A percentile compares a stretch with the other conserved stretches of the same genome.
phyloP scores from a whole-genome alignment of 2,329 filamentous ascomycete species.

The Blumeria graminis region DNA sequence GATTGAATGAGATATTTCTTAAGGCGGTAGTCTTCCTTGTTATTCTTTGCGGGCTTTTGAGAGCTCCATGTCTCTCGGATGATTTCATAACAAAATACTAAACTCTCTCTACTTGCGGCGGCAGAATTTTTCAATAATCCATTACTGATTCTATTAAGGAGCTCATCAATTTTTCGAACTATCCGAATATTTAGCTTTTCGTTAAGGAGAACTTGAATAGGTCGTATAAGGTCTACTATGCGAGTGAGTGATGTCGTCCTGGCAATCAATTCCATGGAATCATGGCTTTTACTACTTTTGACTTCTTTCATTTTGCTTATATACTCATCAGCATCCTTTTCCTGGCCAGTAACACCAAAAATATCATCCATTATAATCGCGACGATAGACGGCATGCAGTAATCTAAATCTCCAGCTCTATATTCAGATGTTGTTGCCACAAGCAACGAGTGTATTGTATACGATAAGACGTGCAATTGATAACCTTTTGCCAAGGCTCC shows the following conservation, averaged over 20 bases:
- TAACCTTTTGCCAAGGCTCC: constrained; percentile 67
- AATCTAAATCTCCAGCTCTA: constrained; percentile 64
- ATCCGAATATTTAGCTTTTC: constrained; percentile 68
- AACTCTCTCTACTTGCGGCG: constrained; percentile 52
- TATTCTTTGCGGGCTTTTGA: constrained; percentile 24
- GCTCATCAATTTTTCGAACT: constrained; percentile 72
- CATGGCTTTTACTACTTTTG: constrained; percentile 93
- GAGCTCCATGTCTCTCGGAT: constrained; percentile 65
- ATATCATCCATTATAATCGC: constrained; percentile 90
- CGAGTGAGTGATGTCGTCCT: constrained; percentile 54
- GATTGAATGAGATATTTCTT: constrained; percentile 62
- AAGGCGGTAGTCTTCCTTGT: constrained; percentile 35
- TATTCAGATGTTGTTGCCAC: constrained; percentile 50
- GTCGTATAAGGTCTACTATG: constrained; percentile 51
- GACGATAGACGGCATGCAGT: constrained; percentile 58
- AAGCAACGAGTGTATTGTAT: constrained; percentile 78
- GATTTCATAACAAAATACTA: constrained; percentile 90
- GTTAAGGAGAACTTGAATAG: constrained; percentile 52
- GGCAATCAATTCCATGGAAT: constrained; percentile 84
- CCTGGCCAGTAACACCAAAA: constrained; percentile 74
- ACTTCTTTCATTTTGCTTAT: constrained; percentile 91
- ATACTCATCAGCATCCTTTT: constrained; percentile 94
- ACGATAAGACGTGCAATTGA: constrained; percentile 85
- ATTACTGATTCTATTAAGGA: constrained; percentile 59
- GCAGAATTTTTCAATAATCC: constrained; percentile 65